These are phyloP conservation scores for Ensete ventricosum DNA, from an alignment of 176 grass and related monocot species.

Conservation along the genomic window DNA sequence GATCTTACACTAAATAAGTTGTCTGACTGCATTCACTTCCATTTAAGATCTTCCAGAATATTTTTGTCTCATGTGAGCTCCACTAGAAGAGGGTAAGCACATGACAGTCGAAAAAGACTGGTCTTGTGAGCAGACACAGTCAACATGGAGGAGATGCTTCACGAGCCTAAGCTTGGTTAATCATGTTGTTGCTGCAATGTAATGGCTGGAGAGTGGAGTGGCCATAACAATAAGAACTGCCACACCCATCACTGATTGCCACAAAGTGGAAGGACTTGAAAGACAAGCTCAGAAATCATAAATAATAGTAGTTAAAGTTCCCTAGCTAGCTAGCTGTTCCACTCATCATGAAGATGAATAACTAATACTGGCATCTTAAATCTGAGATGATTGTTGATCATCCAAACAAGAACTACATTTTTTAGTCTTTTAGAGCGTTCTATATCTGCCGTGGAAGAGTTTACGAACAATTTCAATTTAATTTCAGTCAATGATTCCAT, in stretches of 20 bases:
- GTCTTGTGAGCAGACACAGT: conserved; percentile 6
- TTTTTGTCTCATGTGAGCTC: conserved; percentile 37
- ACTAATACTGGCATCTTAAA: no score
- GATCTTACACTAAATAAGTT: not conserved
- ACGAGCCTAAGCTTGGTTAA: conserved; percentile 10
- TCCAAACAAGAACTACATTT: no score
- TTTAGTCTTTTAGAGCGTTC: no score
- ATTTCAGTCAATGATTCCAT: no score
- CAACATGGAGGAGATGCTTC: conserved; percentile 8
- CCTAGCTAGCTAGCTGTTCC: not conserved
- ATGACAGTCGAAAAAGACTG: conserved; percentile 22
- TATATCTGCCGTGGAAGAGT: no score
- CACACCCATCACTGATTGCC: not conserved
- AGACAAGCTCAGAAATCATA: not conserved
- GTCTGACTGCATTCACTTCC: not conserved
- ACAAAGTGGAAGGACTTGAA: conserved; percentile 3
- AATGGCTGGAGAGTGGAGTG: not conserved
- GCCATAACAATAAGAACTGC: not conserved
- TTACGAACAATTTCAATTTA: no score
- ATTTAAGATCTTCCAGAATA: conserved; percentile 11
- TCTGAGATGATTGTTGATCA: no score
- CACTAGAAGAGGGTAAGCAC: conserved; percentile 25
- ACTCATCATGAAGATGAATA: conserved; percentile 1
- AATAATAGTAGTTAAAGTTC: not conserved
- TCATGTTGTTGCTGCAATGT: not conserved